Conservation (phyloP, 108 stramenopile genomes). For the Nitzschia sp. region DNA sequence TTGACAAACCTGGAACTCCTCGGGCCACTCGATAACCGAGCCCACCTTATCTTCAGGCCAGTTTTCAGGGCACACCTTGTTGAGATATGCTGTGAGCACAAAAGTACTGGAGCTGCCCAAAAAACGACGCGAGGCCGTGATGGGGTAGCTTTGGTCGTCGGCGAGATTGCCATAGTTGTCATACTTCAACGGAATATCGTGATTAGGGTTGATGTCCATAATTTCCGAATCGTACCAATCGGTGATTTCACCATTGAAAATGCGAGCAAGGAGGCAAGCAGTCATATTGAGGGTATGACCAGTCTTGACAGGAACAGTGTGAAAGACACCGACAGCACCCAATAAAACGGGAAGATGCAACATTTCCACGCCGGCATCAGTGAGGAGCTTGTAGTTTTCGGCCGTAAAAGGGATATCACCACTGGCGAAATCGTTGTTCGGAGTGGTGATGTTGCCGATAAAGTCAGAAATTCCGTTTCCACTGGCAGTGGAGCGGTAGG, state of each 20-base stretch:
- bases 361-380: constrained; percentile 27
- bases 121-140: constrained; percentile 69
- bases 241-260: constrained; percentile 68
- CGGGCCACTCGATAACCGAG: constrained; percentile 49
- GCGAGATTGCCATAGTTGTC: constrained; percentile 24
- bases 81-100: constrained; percentile 55
- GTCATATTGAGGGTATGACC: constrained; percentile 58
- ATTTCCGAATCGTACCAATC: constrained; percentile 70
- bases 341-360: constrained; percentile 78
- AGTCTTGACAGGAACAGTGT: constrained; percentile 52
- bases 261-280: constrained; percentile 61
- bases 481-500: constrained; percentile 83
- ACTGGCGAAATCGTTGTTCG: constrained; percentile 60
- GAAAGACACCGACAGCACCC: constrained; percentile 73
- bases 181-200: constrained; percentile 27
- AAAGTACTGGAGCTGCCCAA: constrained; percentile 64
- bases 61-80: constrained; percentile 49
- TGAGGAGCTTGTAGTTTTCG: constrained; percentile 38
- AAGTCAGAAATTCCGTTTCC: constrained; percentile 73
- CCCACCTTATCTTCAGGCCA: constrained; percentile 63
- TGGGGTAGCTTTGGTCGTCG: constrained; percentile 28
- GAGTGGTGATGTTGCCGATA: constrained; percentile 45
- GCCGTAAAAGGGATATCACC: constrained; percentile 73
- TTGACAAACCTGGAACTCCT: constrained; percentile 44
- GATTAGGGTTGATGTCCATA: constrained; percentile 36